Evolutionary conservation across 306 rosid genomes (phyloP), one percentile per base, ranked within the genome.

Genomic region (Quercus aquifolioides): DNA sequence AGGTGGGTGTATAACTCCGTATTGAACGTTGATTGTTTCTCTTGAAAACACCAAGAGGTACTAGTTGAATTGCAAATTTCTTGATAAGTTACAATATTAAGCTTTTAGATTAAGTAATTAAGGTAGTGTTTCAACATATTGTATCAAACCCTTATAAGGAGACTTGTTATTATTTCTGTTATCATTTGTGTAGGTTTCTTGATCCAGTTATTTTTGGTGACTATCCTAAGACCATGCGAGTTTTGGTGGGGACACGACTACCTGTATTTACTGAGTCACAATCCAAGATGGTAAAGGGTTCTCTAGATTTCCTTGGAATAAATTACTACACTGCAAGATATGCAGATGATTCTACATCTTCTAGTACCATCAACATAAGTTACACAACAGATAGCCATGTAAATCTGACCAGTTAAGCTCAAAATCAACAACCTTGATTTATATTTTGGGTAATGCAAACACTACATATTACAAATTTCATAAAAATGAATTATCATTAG

Each of bases 341-440:
- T 70, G 86, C 80, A 12, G 69, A 74, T 30, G 18, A 26, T 17
- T 28, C 83, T 43, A 46, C 76, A 15, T 73, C 35, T 6, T 33
- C 75, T 5, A 11, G 11, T 2, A 3, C 12, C 15, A 4, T 55
- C 25, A 74, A 78, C 55, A 55, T 30, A 23, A 68, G 79, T 79
- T 91, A 23, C 31, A 46, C 4, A 67, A 70, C 80, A 5, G 97
- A 91, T 19, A 70, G 79, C n/a, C 76, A 57, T 26, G 87, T 71
- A 64, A 18, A 55, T 65, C 74, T 86, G 38, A 21, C 80, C 0
- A 21, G 96, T 89, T 38, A 87, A 83, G 89, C 74, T 41, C 63
- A 43, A 8, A 64, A 67, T 1, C 18, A 49, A 35, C 17, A 67
- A 4, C 51, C 35, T 35, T 33, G 60, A 28, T n/a, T 38, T 38